These are phyloP conservation scores for Penicillium paneum DNA, from an alignment of 2,329 filamentous ascomycete species.

Conservation along the genomic window DNA sequence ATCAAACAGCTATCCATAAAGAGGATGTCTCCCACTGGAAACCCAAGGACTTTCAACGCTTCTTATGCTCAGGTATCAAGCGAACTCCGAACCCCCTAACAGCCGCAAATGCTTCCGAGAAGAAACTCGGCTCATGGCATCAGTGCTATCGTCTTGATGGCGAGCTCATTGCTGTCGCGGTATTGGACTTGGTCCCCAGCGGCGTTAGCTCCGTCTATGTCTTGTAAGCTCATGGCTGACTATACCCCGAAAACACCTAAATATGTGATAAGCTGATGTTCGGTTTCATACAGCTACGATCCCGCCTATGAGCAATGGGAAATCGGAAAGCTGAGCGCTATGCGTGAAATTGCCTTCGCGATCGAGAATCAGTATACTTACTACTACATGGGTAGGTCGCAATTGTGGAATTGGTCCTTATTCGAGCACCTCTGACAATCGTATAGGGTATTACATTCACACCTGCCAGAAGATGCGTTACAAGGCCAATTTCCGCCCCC, in stretches of 20 bases:
- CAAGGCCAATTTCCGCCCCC: conserved; percentile 47
- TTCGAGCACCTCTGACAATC: background rate
- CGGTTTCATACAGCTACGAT: conserved; percentile 49
- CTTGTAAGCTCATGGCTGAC: conserved; percentile 37
- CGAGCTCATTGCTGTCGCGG: conserved; percentile 48
- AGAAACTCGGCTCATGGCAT: conserved; percentile 50
- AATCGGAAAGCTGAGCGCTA: conserved; percentile 61
- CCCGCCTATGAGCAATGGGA: conserved; percentile 59
- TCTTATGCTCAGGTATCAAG: conserved; percentile 48
- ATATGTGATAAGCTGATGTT: background rate
- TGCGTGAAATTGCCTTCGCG: conserved; percentile 58
- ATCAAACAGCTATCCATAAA: conserved; percentile 47
- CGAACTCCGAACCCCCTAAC: conserved; percentile 30
- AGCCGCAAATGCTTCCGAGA: conserved; percentile 36
- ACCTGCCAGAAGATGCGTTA: conserved; percentile 53
- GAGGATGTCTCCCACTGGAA: conserved; percentile 46
- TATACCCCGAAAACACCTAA: background rate
- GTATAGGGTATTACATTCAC: conserved; percentile 60
- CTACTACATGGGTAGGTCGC: conserved; percentile 60
- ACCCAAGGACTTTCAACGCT: conserved; percentile 45
- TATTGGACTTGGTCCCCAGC: conserved; percentile 47
- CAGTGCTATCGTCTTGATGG: conserved; percentile 52
- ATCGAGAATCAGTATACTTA: conserved; percentile 55
- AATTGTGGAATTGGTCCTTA: background rate
- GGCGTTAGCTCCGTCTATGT: conserved; percentile 51